Evolutionary conservation across 83 land plant genomes (phyloP).

Genomic region (Isoetes engelmannii): DNA sequence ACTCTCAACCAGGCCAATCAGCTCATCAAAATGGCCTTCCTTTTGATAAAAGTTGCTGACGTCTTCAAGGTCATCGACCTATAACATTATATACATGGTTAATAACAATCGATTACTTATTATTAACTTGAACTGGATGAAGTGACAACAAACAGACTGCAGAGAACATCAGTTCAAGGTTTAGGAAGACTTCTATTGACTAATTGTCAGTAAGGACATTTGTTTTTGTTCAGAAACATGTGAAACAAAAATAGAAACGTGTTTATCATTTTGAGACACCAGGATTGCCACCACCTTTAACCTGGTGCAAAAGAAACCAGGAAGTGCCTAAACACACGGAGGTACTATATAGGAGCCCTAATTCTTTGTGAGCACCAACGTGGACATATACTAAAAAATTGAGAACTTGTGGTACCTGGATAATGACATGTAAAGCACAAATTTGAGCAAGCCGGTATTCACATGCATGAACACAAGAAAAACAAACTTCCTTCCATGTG

Average conservation of each 20-base stretch:
- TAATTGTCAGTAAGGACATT: background rate
- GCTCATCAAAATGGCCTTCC: background rate
- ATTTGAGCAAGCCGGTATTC: constrained; percentile 5
- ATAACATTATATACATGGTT: background rate
- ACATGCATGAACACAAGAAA: constrained; percentile 7
- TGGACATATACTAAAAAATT: background rate
- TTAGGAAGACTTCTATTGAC: no score
- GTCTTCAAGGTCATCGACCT: constrained; percentile 10
- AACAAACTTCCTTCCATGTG: constrained; percentile 7
- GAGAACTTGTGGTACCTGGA: background rate
- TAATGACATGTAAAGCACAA: constrained; percentile 5
- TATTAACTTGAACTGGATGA: no score
- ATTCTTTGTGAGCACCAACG: background rate
- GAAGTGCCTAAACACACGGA: no score
- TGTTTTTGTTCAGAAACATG: no score
- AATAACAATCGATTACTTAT: no score
- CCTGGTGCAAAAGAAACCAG: no score
- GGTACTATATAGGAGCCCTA: background rate
- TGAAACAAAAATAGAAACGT: no score
- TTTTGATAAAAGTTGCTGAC: constrained; percentile 1
- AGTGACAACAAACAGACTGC: background rate
- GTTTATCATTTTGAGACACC: no score
- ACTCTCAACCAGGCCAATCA: background rate
- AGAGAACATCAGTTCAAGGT: no score
- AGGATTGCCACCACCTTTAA: no score